phyloP scores from a whole-genome alignment of 768 basidiomycete species.

The Mycena rosella region DNA sequence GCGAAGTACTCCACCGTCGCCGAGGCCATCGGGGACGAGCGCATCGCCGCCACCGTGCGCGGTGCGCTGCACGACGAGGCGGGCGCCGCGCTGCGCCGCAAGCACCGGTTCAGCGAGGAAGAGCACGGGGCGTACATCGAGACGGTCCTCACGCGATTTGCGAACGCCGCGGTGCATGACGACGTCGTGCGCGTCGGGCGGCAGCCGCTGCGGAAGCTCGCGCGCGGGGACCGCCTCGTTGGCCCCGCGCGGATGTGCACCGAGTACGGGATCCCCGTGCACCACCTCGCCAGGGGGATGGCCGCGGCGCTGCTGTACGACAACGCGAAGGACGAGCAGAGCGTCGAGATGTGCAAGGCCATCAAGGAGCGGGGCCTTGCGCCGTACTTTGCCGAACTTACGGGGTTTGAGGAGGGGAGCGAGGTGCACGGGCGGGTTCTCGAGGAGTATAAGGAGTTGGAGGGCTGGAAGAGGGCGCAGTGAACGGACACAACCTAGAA shows the following conservation, averaged over 20 bases:
- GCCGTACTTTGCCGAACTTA: constrained; percentile 44
- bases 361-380: constrained; percentile 44
- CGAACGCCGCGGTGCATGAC: constrained; percentile 51
- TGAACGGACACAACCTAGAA: too few relatives aligned
- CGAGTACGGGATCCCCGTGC: constrained; percentile 45
- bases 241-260: constrained; percentile 52
- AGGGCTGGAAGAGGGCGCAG: constrained; percentile 25
- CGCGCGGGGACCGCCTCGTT: constrained; percentile 49
- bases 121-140: constrained; percentile 47
- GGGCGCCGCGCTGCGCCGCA: constrained; percentile 51
- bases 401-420: constrained; percentile 42
- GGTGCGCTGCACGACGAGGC: constrained; percentile 49
- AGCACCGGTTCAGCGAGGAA: constrained; percentile 44
- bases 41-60: constrained; percentile 44
- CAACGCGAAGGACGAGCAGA: constrained; percentile 50
- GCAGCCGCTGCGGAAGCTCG: constrained; percentile 55
- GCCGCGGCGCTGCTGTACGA: constrained; percentile 52
- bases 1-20: constrained; percentile 47
- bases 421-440: constrained; percentile 24
- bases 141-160: constrained; percentile 49
- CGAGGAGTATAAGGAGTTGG: constrained; percentile 17
- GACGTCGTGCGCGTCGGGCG: constrained; percentile 52
- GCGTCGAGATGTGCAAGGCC: constrained; percentile 41
- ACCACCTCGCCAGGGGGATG: constrained; percentile 48
- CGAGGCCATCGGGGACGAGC: constrained; percentile 46